Conservation (phyloP, 352 stramenopile genomes). For the Globisporangium mamillatum region DNA sequence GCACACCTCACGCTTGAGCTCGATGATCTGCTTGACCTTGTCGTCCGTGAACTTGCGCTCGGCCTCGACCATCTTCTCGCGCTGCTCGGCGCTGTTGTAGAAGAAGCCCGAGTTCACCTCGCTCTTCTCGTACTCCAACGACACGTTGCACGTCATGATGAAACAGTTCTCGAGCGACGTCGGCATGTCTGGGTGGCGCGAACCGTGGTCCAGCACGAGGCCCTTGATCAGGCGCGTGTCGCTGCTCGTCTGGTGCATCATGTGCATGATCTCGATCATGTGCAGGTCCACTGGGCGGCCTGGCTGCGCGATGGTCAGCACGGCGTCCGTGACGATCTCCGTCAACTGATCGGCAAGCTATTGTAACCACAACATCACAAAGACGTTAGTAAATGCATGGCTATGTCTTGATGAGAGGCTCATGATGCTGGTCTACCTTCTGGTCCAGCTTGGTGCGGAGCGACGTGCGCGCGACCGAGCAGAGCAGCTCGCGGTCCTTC, state of each 20-base stretch:
- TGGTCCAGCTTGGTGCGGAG: conserved; percentile 97
- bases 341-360: conserved; percentile 90
- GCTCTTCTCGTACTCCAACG: conserved; percentile 99
- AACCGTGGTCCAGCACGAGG: conserved; percentile 98
- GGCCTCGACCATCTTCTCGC: conserved; percentile 96
- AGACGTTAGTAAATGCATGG: not conserved
- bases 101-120: conserved; percentile 98
- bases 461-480: conserved; percentile 92
- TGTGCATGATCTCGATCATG: conserved; percentile 99
- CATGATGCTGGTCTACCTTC: conserved; percentile 42
- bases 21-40: conserved; percentile 96
- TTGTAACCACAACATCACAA: conserved; percentile 11
- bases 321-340: conserved; percentile 96
- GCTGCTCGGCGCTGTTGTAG: conserved; percentile 98
- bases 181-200: conserved; percentile 99
- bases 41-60: conserved; percentile 96
- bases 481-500: conserved; percentile 94
- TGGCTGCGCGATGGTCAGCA: conserved; percentile 91
- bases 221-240: conserved; percentile 94
- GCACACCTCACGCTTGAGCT: conserved; percentile 98
- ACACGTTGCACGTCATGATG: conserved; percentile 99
- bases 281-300: conserved; percentile 94
- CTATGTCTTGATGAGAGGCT: not conserved
- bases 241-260: conserved; percentile 95
- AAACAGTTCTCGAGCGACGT: conserved; percentile 95